Evolutionary conservation across 345 rosid genomes (phyloP).

Genomic region (Eutrema heterophyllum): DNA sequence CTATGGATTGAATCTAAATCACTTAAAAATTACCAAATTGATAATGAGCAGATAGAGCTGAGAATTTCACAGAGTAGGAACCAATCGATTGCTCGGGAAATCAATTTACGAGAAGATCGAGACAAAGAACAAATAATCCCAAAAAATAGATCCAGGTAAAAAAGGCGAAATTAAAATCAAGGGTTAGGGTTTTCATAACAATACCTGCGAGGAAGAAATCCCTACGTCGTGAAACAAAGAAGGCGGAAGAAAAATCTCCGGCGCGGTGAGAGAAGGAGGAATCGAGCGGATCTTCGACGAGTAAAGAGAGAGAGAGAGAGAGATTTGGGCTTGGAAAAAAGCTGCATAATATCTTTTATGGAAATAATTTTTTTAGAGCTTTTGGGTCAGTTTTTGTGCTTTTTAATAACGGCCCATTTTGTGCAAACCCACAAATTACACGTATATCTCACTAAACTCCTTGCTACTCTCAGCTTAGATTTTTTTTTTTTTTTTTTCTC

Average conservation of each 20-base stretch:
- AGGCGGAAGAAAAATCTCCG: constrained; percentile 31
- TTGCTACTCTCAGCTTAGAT: too few relatives aligned
- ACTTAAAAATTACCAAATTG: too few relatives aligned
- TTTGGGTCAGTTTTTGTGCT: neutral
- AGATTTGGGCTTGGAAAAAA: constrained; percentile 45
- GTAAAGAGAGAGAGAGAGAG: neutral
- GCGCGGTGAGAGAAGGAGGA: constrained; percentile 27
- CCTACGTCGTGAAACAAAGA: neutral
- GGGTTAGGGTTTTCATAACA: neutral
- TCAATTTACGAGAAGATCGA: neutral
- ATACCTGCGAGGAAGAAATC: neutral
- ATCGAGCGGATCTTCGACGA: constrained; percentile 3
- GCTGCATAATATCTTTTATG: neutral
- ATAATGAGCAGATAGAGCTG: neutral
- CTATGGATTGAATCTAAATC: neutral
- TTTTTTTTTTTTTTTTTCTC: too few relatives aligned
- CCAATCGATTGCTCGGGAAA: neutral
- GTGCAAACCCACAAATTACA: too few relatives aligned
- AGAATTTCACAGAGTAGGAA: neutral
- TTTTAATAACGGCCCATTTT: neutral
- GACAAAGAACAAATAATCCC: neutral
- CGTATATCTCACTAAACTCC: too few relatives aligned
- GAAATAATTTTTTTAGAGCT: neutral
- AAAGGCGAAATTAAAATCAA: neutral
- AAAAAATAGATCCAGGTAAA: neutral